phyloP scores from a whole-genome alignment of 495 filamentous ascomycete species.

The Cenococcum geophilum region DNA sequence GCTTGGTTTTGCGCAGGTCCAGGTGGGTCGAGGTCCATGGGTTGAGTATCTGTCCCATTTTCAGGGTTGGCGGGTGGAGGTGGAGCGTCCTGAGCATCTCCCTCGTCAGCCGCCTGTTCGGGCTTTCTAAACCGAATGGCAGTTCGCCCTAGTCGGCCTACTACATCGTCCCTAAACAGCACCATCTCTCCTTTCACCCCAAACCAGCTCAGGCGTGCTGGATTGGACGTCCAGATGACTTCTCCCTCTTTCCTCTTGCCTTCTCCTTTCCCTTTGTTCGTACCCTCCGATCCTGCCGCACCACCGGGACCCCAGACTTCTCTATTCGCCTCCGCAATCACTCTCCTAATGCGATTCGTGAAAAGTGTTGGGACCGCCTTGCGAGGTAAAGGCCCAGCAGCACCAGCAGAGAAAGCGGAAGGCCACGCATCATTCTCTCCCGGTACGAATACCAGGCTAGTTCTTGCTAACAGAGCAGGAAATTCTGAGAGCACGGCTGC shows the following conservation, averaged over 20 bases:
- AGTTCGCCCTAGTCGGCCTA: constrained; percentile 65
- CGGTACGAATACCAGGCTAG: constrained; percentile 86
- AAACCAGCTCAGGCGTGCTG: constrained; percentile 71
- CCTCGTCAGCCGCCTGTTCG: constrained; percentile 32
- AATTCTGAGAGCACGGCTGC: constrained; percentile 80
- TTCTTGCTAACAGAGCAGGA: constrained; percentile 67
- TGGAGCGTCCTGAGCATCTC: constrained; percentile 12
- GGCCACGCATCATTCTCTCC: constrained; percentile 95
- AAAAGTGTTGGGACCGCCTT: constrained; percentile 77
- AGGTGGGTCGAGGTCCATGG: constrained; percentile 31
- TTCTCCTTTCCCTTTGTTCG: constrained; percentile 32
- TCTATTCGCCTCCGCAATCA: constrained; percentile 67
- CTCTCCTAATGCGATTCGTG: constrained; percentile 72
- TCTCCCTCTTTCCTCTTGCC: constrained; percentile 53
- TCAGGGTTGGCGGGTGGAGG: constrained; percentile 7
- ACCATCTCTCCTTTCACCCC: constrained; percentile 80
- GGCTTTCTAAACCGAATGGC: constrained; percentile 52
- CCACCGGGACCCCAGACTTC: constrained; percentile 43
- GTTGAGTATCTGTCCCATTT: constrained; percentile 17
- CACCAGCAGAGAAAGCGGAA: constrained; percentile 79
- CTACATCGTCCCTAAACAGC: constrained; percentile 78
- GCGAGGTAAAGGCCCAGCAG: constrained; percentile 65
- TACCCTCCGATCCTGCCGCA: constrained; percentile 1
- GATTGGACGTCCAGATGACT: constrained; percentile 83
- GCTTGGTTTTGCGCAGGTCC: constrained; percentile 29